Evolutionary conservation across 106 monocot species (phyloP).

Genomic region (Dendrobium huoshanense): DNA sequence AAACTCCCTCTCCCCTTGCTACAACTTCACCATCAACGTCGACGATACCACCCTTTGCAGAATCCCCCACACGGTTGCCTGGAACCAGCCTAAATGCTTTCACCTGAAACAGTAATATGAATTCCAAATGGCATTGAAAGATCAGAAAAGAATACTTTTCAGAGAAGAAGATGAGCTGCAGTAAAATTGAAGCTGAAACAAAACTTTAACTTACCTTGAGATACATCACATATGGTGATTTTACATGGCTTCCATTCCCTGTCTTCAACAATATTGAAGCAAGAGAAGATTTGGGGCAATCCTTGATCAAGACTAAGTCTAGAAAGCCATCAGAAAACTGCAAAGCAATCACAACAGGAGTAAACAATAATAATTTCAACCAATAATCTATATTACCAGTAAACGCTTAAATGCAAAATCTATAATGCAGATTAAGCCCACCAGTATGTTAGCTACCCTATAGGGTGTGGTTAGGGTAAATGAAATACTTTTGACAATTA

Average conservation of each 20-base stretch:
- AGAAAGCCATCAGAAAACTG: constrained; percentile 93
- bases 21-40: constrained; percentile 82
- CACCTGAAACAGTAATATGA: constrained; percentile 37
- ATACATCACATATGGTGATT: constrained; percentile 65
- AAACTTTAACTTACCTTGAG: constrained; percentile 41
- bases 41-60: constrained; percentile 66
- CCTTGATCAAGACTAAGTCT: constrained; percentile 56
- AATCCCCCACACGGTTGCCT: constrained; percentile 46
- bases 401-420: neutral
- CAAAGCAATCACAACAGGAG: constrained; percentile 9
- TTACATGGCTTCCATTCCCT: constrained; percentile 52
- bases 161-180: neutral
- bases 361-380: neutral
- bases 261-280: constrained; percentile 37
- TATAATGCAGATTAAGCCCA: no score
- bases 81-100: constrained; percentile 69
- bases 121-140: neutral
- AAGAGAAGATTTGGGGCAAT: constrained; percentile 56
- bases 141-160: neutral
- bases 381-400: neutral
- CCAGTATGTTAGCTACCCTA: neutral
- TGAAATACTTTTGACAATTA: neutral
- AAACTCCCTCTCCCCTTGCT: constrained; percentile 51
- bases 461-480: neutral
- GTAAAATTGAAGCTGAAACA: neutral